phyloP scores from a whole-genome alignment of 2,329 filamentous ascomycete species.

The Chalara sp. region DNA sequence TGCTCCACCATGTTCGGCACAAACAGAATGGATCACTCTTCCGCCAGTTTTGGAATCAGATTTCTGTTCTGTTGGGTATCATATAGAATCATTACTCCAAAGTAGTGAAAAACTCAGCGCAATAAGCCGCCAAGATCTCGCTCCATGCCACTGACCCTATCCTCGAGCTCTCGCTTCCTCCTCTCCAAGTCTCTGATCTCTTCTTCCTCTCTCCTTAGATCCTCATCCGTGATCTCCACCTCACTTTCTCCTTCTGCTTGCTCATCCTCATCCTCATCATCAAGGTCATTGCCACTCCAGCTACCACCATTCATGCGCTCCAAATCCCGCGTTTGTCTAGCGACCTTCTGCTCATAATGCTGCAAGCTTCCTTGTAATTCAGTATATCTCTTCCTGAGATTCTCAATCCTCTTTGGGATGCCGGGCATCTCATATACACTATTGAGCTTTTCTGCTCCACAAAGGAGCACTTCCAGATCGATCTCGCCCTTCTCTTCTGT shows the following conservation, averaged over 20 bases:
- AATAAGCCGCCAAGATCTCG: slow-evolving; percentile 55
- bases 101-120: slow-evolving; percentile 12
- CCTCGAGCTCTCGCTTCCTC: slow-evolving; percentile 56
- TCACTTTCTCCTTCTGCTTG: slow-evolving; percentile 33
- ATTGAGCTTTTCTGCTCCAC: slow-evolving; percentile 84
- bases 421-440: slow-evolving; percentile 80
- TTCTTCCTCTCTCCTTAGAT: slow-evolving; percentile 62
- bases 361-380: slow-evolving; percentile 67
- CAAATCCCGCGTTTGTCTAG: slow-evolving; percentile 67
- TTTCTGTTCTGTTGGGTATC: no score
- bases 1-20: no score
- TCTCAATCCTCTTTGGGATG: slow-evolving; percentile 67
- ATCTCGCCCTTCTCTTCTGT: slow-evolving; percentile 60
- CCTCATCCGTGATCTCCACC: slow-evolving; percentile 56
- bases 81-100: not conserved
- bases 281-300: slow-evolving; percentile 47
- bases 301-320: slow-evolving; percentile 64
- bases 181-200: slow-evolving; percentile 56
- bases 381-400: slow-evolving; percentile 63
- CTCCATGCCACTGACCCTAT: slow-evolving; percentile 61
- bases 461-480: slow-evolving; percentile 78
- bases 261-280: slow-evolving; percentile 44
- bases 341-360: slow-evolving; percentile 75
- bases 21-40: no score
- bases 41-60: no score